Conservation (phyloP, 768 basidiomycete species). For the Auricularia auricula-judae region DNA sequence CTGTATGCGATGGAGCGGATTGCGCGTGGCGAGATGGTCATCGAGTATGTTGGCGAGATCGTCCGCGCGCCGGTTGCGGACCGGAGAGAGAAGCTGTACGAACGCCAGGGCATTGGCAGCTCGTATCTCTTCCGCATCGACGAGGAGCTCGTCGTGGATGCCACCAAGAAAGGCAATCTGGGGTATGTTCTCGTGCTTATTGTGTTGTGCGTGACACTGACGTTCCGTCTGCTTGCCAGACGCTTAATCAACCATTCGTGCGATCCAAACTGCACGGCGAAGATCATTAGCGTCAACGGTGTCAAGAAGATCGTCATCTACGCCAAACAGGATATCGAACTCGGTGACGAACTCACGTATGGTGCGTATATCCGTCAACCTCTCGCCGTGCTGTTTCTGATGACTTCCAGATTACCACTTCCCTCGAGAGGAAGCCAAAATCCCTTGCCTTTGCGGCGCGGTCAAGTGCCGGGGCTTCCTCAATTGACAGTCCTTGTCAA, state of each 20-base stretch:
- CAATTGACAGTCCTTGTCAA: conserved; percentile 47
- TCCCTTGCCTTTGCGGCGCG: conserved; percentile 85
- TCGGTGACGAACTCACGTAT: conserved; percentile 97
- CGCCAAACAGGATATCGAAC: conserved; percentile 89
- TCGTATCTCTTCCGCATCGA: conserved; percentile 97
- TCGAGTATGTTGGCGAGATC: conserved; percentile 98
- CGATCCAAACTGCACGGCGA: conserved; percentile 56
- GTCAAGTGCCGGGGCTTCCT: conserved; percentile 88
- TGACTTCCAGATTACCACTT: conserved; percentile 82
- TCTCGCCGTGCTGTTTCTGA: no score
- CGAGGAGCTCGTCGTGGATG: conserved; percentile 95
- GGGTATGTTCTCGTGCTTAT: conserved; percentile 49
- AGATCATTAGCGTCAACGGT: conserved; percentile 45
- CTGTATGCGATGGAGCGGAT: conserved; percentile 97
- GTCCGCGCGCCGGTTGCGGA: conserved; percentile 93
- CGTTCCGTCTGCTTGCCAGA: conserved; percentile 28
- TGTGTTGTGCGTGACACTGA: conserved; percentile 5
- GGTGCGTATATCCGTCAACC: conserved; percentile 37
- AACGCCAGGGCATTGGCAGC: conserved; percentile 94
- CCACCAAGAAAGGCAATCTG: conserved; percentile 97
- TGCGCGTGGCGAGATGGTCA: conserved; percentile 92
- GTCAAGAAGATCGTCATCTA: conserved; percentile 99
- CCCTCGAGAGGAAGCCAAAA: conserved; percentile 97
- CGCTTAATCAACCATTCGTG: conserved; percentile 99
- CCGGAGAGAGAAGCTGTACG: conserved; percentile 93